These are phyloP conservation scores for Exserohilum rostratum DNA, from an alignment of 2,329 filamentous ascomycete species.

Conservation along the genomic window DNA sequence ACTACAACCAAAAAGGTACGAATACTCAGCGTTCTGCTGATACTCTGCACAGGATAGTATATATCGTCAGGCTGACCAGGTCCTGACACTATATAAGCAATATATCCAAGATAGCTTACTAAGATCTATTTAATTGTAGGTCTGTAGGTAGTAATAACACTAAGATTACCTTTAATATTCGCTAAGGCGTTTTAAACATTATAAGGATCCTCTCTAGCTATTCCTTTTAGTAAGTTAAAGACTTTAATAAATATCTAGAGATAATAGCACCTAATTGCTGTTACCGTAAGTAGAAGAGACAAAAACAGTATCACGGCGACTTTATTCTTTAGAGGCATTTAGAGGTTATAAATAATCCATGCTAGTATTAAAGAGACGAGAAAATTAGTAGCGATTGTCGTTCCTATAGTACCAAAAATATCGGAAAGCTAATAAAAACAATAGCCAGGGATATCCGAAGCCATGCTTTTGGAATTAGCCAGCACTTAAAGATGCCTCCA, in stretches of 20 bases:
- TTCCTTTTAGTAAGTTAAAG: neutral
- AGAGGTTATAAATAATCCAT: slow-evolving; percentile 13
- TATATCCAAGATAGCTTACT: neutral
- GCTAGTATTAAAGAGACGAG: slow-evolving; percentile 13
- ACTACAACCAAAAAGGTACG: no score
- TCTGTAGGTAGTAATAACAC: slow-evolving; percentile 10
- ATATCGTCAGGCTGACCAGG: no score
- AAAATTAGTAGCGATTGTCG: slow-evolving; percentile 14
- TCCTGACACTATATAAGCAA: no score
- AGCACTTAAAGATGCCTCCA: slow-evolving; percentile 5
- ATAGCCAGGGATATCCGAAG: neutral
- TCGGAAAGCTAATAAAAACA: slow-evolving; percentile 2
- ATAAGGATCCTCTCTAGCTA: slow-evolving; percentile 3
- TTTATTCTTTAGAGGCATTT: slow-evolving; percentile 12
- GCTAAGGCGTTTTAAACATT: slow-evolving; percentile 11
- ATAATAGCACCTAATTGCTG: slow-evolving; percentile 14
- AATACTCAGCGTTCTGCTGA: no score
- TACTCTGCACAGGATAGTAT: no score
- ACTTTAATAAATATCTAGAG: slow-evolving; percentile 5
- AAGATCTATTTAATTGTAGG: slow-evolving; percentile 17
- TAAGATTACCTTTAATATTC: slow-evolving; percentile 12
- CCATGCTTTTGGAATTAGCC: slow-evolving; percentile 12
- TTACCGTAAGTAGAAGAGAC: slow-evolving; percentile 10
- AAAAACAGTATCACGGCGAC: slow-evolving; percentile 5
- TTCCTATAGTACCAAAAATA: slow-evolving; percentile 4